phyloP scores from a whole-genome alignment of 306 rosid species.

The Fragaria ananassa region DNA sequence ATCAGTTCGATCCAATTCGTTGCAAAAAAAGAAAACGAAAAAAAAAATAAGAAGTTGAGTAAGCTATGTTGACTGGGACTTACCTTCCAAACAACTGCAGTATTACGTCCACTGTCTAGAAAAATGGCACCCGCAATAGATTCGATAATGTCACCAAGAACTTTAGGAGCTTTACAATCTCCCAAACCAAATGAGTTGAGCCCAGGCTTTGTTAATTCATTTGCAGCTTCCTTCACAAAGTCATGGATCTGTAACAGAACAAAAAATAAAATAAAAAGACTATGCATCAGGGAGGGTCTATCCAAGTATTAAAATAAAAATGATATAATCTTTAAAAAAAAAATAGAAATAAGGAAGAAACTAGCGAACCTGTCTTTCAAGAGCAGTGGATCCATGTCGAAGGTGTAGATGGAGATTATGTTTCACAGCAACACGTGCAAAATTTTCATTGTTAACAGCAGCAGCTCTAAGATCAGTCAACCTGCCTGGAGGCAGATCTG shows the following conservation, averaged over 20 bases:
- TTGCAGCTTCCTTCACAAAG: constrained; percentile 89
- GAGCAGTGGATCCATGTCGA: constrained; percentile 93
- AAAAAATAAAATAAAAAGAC: constrained; percentile 1
- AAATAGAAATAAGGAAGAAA: constrained; percentile 3
- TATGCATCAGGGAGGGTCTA: neutral
- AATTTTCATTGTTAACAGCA: constrained; percentile 98
- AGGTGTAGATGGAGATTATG: constrained; percentile 84
- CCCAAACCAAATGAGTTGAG: constrained; percentile 97
- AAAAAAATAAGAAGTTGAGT: neutral
- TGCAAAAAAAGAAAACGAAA: constrained; percentile 4
- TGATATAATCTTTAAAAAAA: neutral
- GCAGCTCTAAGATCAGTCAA: constrained; percentile 98
- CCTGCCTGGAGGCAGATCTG: constrained; percentile 92
- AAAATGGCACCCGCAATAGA: constrained; percentile 96
- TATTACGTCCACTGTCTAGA: constrained; percentile 80
- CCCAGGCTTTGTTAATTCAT: constrained; percentile 77
- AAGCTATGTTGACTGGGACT: constrained; percentile 3
- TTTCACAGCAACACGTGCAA: constrained; percentile 95
- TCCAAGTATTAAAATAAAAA: constrained; percentile 12
- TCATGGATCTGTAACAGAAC: constrained; percentile 66
- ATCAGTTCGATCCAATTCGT: constrained; percentile 15
- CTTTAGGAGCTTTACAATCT: constrained; percentile 99
- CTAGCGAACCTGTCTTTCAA: constrained; percentile 77
- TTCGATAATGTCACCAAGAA: constrained; percentile 96
- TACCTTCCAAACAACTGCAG: constrained; percentile 81